Base-by-base conservation (phyloP, 2,329 filamentous ascomycete species). In the Arthrobotrys pseudoclavata region DNA sequence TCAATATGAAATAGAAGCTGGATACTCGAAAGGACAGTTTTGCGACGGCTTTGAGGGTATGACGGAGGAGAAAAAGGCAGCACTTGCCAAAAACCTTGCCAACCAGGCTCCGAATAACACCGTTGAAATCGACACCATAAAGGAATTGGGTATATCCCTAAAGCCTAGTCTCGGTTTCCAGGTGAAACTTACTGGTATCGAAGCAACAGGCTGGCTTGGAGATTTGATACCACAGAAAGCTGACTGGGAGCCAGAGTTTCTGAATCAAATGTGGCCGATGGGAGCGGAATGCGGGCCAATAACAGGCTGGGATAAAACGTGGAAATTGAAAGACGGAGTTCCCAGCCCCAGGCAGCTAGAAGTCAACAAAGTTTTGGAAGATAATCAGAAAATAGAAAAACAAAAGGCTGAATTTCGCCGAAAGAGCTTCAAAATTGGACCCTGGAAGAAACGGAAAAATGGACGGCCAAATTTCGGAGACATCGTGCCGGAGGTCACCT, bases 231-330 rank as follows among this genome's bases (percentile, higher is more conserved):
- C 63, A 13, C n/a, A 47, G 34, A 67, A 55, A 15, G 34, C 42
- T n/a, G 48, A 67, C 20, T 67, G 63, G 48, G 26, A 18, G 3
- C 63, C 63, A n/a, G 34, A 67, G 9, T 67, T 47, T 18, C 60
- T 63, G 5, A 18, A 63, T 24, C 60, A 47, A 15, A 63, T 63
- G 60, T 26, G 12, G 20, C 37, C 34, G 26, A 29, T 63, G 13
- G 40, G 37, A 3, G 45, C 45, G 9, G 45, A 4, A 10, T 48
- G 45, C 20, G 18, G n/a, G 10, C 52, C 29, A n/a, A 55, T 55
- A 22, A 24, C 12, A 18, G 20, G 24, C 1, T 55, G 52, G 52
- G 52, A 34, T 31, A 55, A 26, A 18, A n/a, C n/a, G 6, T 55
- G 52, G 52, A 34, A 34, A 31, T 24, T 55, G 52, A 29, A 55